Conservation (phyloP, 2,329 filamentous ascomycete species). For the Microdochium trichocladiopsis region DNA sequence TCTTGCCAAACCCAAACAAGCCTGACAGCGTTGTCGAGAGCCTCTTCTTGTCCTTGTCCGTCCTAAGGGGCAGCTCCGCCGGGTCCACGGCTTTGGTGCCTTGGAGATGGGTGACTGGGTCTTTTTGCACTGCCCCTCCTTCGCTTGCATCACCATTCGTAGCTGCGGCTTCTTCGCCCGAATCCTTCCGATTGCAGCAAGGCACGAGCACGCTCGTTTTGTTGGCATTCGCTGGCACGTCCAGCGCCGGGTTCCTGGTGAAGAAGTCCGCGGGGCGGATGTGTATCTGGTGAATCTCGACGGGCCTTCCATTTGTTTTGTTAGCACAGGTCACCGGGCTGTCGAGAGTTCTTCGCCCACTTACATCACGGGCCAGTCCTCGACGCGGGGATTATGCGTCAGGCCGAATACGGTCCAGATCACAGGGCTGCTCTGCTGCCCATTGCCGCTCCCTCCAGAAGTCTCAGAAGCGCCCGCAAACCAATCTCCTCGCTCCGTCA, state of each 20-base stretch:
- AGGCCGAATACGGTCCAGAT: slow-evolving; percentile 44
- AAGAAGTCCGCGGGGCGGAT: slow-evolving; percentile 39
- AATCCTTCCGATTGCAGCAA: slow-evolving; percentile 15
- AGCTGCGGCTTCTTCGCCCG: background rate
- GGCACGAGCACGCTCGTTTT: slow-evolving; percentile 32
- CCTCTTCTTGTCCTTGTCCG: slow-evolving; percentile 10
- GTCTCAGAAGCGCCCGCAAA: slow-evolving; percentile 27
- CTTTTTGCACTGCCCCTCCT: slow-evolving; percentile 16
- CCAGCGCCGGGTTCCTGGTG: slow-evolving; percentile 36
- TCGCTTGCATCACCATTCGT: slow-evolving; percentile 1
- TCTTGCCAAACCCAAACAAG: slow-evolving; percentile 5
- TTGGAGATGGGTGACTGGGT: slow-evolving; percentile 24
- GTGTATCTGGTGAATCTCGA: slow-evolving; percentile 39
- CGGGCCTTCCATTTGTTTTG: slow-evolving; percentile 27
- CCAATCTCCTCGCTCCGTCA: slow-evolving; percentile 39
- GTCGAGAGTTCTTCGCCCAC: no score
- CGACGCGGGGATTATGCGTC: slow-evolving; percentile 39
- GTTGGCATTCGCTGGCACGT: slow-evolving; percentile 31
- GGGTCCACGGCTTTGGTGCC: slow-evolving; percentile 17
- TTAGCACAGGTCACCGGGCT: background rate
- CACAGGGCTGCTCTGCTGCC: slow-evolving; percentile 34
- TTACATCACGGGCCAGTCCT: slow-evolving; percentile 46
- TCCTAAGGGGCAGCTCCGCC: slow-evolving; percentile 8
- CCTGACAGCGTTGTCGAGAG: slow-evolving; percentile 12
- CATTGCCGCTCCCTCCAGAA: background rate